A percentile compares a stretch with the other conserved stretches of the same genome.
These are phyloP conservation scores for Saccharum officinarum DNA, from an alignment of 176 grass and related monocot genomes.

Conservation along the genomic window DNA sequence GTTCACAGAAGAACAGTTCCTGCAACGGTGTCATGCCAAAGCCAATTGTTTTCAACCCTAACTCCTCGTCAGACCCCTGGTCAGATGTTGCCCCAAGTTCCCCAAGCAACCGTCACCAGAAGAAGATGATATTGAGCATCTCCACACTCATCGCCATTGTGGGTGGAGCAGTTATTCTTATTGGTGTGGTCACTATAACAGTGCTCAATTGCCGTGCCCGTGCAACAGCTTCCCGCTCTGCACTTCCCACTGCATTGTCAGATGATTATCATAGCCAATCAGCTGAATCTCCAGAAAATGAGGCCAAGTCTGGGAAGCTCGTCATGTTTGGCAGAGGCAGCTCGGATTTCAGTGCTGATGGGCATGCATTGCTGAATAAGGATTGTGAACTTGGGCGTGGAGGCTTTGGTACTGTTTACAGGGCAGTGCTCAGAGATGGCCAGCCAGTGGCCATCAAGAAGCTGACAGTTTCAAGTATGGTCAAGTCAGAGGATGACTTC, in stretches of 20 bases:
- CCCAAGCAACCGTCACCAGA: slow-evolving; percentile 52
- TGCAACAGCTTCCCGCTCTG: slow-evolving; percentile 28
- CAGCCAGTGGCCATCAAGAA: slow-evolving; percentile 87
- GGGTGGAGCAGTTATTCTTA: slow-evolving; percentile 53
- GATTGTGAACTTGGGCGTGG: slow-evolving; percentile 85
- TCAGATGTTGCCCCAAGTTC: slow-evolving; percentile 30
- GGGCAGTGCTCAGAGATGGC: slow-evolving; percentile 63
- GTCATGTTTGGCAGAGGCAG: slow-evolving; percentile 67
- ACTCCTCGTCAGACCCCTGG: slow-evolving; percentile 53
- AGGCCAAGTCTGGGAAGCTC: slow-evolving; percentile 63
- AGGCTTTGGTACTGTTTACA: slow-evolving; percentile 85
- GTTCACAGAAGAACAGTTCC: slow-evolving; percentile 52
- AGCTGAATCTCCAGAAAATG: slow-evolving; percentile 50
- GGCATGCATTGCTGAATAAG: slow-evolving; percentile 74
- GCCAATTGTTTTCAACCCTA: slow-evolving; percentile 88
- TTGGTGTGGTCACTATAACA: slow-evolving; percentile 67
- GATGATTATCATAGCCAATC: slow-evolving; percentile 60
- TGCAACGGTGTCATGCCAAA: slow-evolving; percentile 64
- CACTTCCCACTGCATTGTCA: slow-evolving; percentile 36
- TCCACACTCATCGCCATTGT: slow-evolving; percentile 76
- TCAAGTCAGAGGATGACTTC: slow-evolving; percentile 77
- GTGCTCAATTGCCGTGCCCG: slow-evolving; percentile 55
- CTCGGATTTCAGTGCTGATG: slow-evolving; percentile 57
- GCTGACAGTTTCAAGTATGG: slow-evolving; percentile 80
- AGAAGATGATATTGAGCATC: slow-evolving; percentile 81